A percentile compares a stretch with the other conserved stretches of the same genome.
phyloP scores from a whole-genome alignment of 129 eudicot genomes.

The Saussurea involucrata region DNA sequence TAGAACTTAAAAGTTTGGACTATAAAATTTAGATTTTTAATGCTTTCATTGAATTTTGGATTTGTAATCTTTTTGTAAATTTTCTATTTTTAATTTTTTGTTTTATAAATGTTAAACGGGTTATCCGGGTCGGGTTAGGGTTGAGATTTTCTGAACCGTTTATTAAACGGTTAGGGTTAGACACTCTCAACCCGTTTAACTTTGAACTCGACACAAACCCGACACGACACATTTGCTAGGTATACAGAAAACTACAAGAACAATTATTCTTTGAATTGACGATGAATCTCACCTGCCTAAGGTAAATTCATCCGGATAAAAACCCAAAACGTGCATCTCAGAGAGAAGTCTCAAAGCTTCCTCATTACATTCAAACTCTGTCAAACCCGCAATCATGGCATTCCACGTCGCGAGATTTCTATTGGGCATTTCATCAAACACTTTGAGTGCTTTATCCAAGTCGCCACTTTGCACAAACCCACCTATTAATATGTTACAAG shows the following conservation, averaged over 20 bases:
- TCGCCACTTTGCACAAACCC: constrained; percentile 60
- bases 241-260: neutral
- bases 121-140: no score
- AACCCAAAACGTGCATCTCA: constrained; percentile 52
- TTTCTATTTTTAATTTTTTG: no score
- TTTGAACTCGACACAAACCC: no score
- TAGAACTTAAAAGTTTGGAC: no score
- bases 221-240: no score
- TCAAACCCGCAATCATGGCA: constrained; percentile 61
- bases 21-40: no score
- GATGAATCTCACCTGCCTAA: constrained; percentile 39
- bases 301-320: constrained; percentile 64
- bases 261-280: neutral
- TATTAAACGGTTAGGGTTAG: no score
- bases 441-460: constrained; percentile 44
- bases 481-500: constrained; percentile 64
- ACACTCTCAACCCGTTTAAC: no score
- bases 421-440: constrained; percentile 65
- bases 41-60: no score
- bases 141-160: no score
- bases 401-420: constrained; percentile 81
- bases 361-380: constrained; percentile 50
- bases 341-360: constrained; percentile 55
- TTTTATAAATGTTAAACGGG: no score
- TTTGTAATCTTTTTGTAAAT: no score